Evolutionary conservation across 2,329 filamentous ascomycete species (phyloP), one percentile per base, ranked within the genome.

Genomic region (Trichophyton verrucosum): DNA sequence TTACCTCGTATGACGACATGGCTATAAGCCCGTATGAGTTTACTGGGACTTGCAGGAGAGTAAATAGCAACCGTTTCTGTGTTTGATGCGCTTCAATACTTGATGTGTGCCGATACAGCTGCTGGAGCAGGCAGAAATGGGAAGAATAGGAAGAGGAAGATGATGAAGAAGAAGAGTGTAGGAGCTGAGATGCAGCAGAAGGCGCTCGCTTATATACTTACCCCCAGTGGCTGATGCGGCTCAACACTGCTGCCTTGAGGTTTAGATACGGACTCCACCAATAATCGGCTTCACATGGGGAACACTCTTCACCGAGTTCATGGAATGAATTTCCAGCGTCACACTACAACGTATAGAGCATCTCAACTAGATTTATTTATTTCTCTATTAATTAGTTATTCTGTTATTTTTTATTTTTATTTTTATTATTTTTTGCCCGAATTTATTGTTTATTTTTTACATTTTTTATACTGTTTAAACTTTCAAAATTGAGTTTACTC

Each of bases 1-100:
- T 46, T 20, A 62, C 60, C 9, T 22, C 60, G n/a, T 62, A 60
- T 20, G 57, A 55, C 3, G 60, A 40, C 64, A 65, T 65, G 20
- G 9, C 42, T 46, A 46, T 36, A 8, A 11, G 33, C 33, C 15
- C 13, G 40, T 44, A 44, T 7, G 4, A n/a, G 42, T 6, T 7
- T n/a, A 47, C 44, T 47, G 11, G 33, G 20, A 5, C 20, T 11
- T 47, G 44, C 3, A 47, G 9, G 44, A 22, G 44, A 24, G 17
- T 47, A 20, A 17, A 11, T 24, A 47, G 44, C 22, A 47, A 17
- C 17, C 3, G 20, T 44, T n/a, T 44, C 15, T n/a, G 40, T 44
- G 6, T 2, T 20, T 17, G n/a, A 17, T 11, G 15, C 1, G 15
- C 13, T n/a, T 8, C n/a, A 44, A 17, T 8, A 17, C 7, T 44